phyloP scores from a whole-genome alignment of 352 stramenopile genomes.

The Lagenidium giganteum region DNA sequence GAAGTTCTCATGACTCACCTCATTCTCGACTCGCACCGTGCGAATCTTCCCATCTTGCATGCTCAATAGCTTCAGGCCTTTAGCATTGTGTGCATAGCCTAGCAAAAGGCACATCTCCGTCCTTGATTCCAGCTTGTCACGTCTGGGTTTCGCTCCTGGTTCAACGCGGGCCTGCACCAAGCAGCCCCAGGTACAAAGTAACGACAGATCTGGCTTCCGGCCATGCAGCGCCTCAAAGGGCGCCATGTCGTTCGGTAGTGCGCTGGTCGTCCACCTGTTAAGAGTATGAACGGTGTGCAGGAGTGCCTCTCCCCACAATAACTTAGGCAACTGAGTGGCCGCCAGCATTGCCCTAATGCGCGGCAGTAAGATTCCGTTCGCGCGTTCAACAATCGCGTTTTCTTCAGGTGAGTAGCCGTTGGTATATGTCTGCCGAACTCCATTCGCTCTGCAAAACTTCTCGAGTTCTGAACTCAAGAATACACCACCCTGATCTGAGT shows the following conservation, averaged over 20 bases:
- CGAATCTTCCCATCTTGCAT: too few relatives aligned
- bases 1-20: too few relatives aligned
- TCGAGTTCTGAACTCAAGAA: constrained; percentile 2
- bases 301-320: constrained; percentile 13
- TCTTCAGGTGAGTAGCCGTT: constrained; percentile 17
- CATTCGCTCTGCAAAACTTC: constrained; percentile 5
- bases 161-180: constrained; percentile 8
- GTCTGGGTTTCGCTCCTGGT: too few relatives aligned
- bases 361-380: background rate
- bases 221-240: constrained; percentile 11
- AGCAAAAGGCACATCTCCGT: too few relatives aligned
- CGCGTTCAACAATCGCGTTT: constrained; percentile 13
- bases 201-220: constrained; percentile 2
- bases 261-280: too few relatives aligned
- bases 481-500: constrained; percentile 17
- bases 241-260: constrained; percentile 2
- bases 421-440: constrained; percentile 6
- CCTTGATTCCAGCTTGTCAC: too few relatives aligned
- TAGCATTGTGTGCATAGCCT: too few relatives aligned
- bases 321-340: constrained; percentile 5
- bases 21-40: too few relatives aligned
- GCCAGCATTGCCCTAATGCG: constrained; percentile 8
- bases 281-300: constrained; percentile 7
- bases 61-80: too few relatives aligned
- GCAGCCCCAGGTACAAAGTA: constrained; percentile 11